Base-by-base conservation (phyloP, 2,329 filamentous ascomycete species). In the Didymella pinodella region DNA sequence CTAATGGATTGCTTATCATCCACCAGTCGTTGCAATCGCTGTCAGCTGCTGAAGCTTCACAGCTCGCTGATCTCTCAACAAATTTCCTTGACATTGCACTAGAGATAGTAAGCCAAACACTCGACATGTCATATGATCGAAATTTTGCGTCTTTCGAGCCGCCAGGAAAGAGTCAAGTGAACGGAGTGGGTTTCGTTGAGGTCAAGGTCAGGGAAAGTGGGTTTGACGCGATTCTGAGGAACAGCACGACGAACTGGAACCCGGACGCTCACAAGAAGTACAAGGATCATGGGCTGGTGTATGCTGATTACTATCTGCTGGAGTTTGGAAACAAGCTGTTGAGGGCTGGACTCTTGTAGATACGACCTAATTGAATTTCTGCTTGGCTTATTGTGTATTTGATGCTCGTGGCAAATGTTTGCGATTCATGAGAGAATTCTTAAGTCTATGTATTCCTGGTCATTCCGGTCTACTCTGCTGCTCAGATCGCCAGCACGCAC, bases 301-400 rank as follows among this genome's bases (percentile, higher is more conserved):
- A 83, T 65, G 81, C 81, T 0, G 81, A 83, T 58, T 83, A 83
- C 62, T 83, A 76, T 55, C 76, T 83, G 31, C 56, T 83, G 14
- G 70, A 82, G 31, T 75, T 81, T 34, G 81, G 81, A 7, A 84
- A 83, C 51, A 77, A 79, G 46, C 62, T 84, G n/a, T 55, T 84
- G 40, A 67, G 75, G 38, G 65, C 68, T 11, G 73, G 74, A 0
- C 61, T 74, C 18, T 26, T 75, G 18, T 75, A 50, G 65, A 41
- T 10, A 8, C 18, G 36, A 22, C 31, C 11, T 4, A 16, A 32
- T 32, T 16, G 31, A 5, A 5, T 11, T 3, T 32, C 12, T 32
- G 6, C 31, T 32, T 32, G 8, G 12, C 12, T 32, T 1, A 32
- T 14, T 10, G 34, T 8, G 16, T 38, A 18, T 18, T 18, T 38